Base-by-base conservation (phyloP, 2,329 filamentous ascomycete genomes). In the Cordyceps cicadae region DNA sequence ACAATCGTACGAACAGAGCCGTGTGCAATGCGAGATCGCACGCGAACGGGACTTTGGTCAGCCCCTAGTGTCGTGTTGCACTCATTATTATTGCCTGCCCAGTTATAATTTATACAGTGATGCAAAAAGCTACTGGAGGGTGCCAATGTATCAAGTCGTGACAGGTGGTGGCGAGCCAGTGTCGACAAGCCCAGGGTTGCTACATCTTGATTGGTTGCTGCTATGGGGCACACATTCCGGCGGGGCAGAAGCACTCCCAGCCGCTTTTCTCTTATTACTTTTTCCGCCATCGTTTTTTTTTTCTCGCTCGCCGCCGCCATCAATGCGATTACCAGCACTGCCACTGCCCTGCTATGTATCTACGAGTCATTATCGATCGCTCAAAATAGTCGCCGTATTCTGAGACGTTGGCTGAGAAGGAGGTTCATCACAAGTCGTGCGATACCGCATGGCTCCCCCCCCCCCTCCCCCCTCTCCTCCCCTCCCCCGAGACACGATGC, bases 161-260 rank as follows among this genome's bases (percentile, higher is more conserved):
- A 34, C 55, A 59, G 32, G 43, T 49, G 29, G 55, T 58, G 55
- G 55, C 55, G 41, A 50, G 46, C 37, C 56, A 45, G 56, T 48
- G 56, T 32, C 49, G 45, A 53, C 48, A 45, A 59, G 49, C 14
- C 49, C 39, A 46, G 49, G 49, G 46, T 53, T 37, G 12, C 26
- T 39, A 15, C 5, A 5, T 3, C 14, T 3, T 37, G 49, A 59
- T 59, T 59, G 49, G 56, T 9, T 9, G 1, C 6, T 5, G 6
- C 9, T 21, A 15, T 46, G 56, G 56, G 56, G 34, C 37, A 6
- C 37, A 6, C 26, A 37, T 41, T 59, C 48, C 56, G 56, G 56
- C 56, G 56, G 56, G 39, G 56, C 56, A 59, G 24, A 59, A 34
- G 56, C 48, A 45, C 39, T 7, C 39, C 56, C 24, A 41, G 46